Base-by-base conservation (phyloP, 805 yeast species). In the Allodekkera sacchari region DNA sequence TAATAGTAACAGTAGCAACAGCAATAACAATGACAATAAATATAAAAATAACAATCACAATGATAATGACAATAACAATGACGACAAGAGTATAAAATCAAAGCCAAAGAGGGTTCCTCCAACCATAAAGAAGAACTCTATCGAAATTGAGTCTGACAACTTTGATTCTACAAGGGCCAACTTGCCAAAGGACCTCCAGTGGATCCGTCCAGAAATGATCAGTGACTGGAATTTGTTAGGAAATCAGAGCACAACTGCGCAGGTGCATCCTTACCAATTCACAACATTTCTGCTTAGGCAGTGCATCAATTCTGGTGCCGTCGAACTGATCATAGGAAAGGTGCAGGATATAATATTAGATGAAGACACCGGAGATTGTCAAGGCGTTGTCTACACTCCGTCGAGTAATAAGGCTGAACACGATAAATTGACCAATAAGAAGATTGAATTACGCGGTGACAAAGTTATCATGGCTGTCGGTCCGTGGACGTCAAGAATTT, bases 261-360 rank as follows among this genome's bases (percentile, higher is more conserved):
- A 92, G 58, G 95, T 92, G 5, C 96, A 89, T 52, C 97, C 98
- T 2, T 85, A 81, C 59, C 80, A 80, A 50, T 88, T 92, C 58
- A 89, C 97, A n/a, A 81, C 80, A 33, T 83, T 72, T 50, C 64
- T 89, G 8, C 59, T 89, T 39, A 73, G 75, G 41, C 80, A 83
- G 49, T 94, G 95, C 30, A 72, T 82, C 44, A 85, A 81, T 42
- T 61, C 80, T 2, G 94, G 92, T 7, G 74, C 82, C 13, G 83
- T 88, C n/a, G 92, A 83, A 44, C 61, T 92, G 25, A 67, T 89
- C 9, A 65, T 83, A 36, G 98, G 96, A 18, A 83, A 83, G 55
- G 96, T 84, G 18, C 72, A 71, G 29, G 77, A 78, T 44, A 64
- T 87, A 13, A 57, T 69, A 18, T 74, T 72, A 44, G 68, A 77